Base-by-base conservation (phyloP, 306 rosid species). In the Lathyrus tuberosus region DNA sequence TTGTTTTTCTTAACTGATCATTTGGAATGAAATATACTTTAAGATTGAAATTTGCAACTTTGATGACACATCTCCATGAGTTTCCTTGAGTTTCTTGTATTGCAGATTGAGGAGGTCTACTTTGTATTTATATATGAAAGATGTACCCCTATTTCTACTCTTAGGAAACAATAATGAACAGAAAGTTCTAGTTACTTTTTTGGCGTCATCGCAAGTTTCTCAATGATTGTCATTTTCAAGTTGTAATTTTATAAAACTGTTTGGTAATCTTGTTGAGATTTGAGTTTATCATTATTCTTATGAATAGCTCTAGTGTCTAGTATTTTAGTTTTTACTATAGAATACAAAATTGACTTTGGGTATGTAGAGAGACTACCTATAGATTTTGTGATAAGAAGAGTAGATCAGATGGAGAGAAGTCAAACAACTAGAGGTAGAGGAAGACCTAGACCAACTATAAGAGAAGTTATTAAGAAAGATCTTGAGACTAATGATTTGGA, bases 21-120 rank as follows among this genome's bases (percentile, higher is more conserved):
- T 33, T 53, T 73, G 40, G 15, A 17, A 46, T 59, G 65, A 70
- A 28, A 57, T 49, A 60, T 59, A 18, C 42, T 54, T 40, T 48
- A 60, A 51, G 70, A 52, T 73, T 52, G 54, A 44, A 61, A 62
- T n/a, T 67, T 68, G 67, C 43, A 30, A 68, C 28, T 53, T 28
- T 31, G 35, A 3, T 79, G 66, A 31, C 22, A 51, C 16, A 4
- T 20, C 64, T 49, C 56, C n/a, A n/a, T n/a, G n/a, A n/a, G n/a
- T n/a, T n/a, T n/a, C n/a, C 24, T 30, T 67, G 62, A 24, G 61
- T 56, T 75, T 57, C 62, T 67, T 33, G 53, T 65, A 17, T 20
- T 10, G 47, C 10, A 28, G 74, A 65, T 22, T 26, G 40, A 31
- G 42, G 51, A 52, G 65, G 38, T n/a, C n/a, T n/a, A n/a, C n/a